These are phyloP conservation scores for Candolleomyces efflorescens DNA, from an alignment of 768 basidiomycete species.

Conservation along the genomic window DNA sequence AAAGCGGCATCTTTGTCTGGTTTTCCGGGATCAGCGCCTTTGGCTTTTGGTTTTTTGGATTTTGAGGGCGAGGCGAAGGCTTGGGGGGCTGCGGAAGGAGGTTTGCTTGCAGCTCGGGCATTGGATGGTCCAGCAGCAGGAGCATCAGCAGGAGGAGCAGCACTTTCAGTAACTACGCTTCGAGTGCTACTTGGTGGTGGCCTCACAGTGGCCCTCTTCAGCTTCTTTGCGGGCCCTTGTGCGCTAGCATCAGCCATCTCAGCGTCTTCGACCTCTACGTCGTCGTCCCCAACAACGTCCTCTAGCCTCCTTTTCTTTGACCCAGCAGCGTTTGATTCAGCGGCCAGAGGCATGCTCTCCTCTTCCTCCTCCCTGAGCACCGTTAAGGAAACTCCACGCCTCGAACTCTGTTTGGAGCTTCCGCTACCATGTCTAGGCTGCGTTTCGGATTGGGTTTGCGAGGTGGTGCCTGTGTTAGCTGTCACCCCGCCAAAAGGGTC, in stretches of 20 bases:
- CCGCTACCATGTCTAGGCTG: constrained; percentile 13
- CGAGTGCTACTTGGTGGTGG: constrained; percentile 28
- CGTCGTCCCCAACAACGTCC: constrained; percentile 22
- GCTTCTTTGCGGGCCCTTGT: constrained; percentile 29
- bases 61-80: background rate
- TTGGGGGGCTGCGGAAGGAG: constrained; percentile 14
- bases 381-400: constrained; percentile 17
- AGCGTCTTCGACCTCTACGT: constrained; percentile 32
- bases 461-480: background rate
- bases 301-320: constrained; percentile 37
- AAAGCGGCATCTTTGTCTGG: constrained; percentile 68
- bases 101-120: constrained; percentile 16
- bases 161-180: too few relatives aligned
- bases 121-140: background rate
- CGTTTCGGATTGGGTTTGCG: constrained; percentile 34
- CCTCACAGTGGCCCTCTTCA: constrained; percentile 37
- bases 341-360: constrained; percentile 19
- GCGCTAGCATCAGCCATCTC: background rate
- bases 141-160: background rate
- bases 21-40: constrained; percentile 33
- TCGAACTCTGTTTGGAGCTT: constrained; percentile 12
- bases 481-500: constrained; percentile 9
- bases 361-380: constrained; percentile 58
- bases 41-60: constrained; percentile 6
- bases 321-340: constrained; percentile 6